phyloP scores from a whole-genome alignment of 2,329 filamentous ascomycete genomes.

The Amauroascus niger region DNA sequence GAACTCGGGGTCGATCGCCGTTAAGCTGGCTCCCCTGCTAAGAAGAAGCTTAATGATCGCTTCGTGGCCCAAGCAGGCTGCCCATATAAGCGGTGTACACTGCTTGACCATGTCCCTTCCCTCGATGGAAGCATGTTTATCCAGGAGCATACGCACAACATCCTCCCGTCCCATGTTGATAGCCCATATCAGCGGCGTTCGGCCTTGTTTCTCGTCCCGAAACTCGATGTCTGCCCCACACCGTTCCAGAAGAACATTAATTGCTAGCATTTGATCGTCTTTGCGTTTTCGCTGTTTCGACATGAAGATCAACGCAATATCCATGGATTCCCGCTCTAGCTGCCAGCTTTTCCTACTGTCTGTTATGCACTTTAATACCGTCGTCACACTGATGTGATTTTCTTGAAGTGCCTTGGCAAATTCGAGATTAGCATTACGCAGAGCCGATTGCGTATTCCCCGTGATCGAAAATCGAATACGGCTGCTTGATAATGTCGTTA shows the following conservation, averaged over 20 bases:
- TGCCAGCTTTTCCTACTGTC: neutral
- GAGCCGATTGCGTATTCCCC: neutral
- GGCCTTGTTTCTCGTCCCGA: neutral
- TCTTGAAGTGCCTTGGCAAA: slow-evolving; percentile 3
- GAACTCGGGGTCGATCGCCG: neutral
- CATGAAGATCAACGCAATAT: neutral
- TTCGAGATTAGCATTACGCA: neutral
- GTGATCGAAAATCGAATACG: neutral
- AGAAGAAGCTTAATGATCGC: neutral
- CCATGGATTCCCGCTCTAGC: neutral
- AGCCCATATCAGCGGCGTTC: neutral
- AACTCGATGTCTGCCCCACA: neutral
- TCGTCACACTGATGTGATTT: neutral
- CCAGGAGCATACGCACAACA: neutral
- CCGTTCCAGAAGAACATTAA: neutral
- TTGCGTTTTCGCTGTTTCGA: neutral
- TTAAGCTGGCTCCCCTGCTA: neutral
- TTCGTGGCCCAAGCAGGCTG: neutral
- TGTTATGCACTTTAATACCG: neutral
- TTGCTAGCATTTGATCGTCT: neutral
- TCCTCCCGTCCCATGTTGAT: neutral
- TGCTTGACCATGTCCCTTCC: neutral
- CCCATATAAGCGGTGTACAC: neutral
- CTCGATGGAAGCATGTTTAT: neutral
- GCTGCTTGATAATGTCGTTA: neutral